These are phyloP conservation scores for Rugosomyces carneus DNA, from an alignment of 1,284 basidiomycete genomes.

Conservation along the genomic window DNA sequence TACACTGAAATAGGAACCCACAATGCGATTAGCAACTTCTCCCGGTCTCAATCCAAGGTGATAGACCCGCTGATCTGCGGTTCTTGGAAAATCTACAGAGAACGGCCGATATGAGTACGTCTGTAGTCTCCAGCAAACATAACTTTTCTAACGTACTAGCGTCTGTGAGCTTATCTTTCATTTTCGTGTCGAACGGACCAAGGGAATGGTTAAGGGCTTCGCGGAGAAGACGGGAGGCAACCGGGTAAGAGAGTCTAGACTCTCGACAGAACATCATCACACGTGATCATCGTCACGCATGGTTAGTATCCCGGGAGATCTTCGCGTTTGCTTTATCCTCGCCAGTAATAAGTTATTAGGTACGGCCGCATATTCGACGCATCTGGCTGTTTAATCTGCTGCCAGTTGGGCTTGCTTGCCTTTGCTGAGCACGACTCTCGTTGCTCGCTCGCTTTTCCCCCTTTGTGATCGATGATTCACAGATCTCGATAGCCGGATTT, in stretches of 20 bases:
- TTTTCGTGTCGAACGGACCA: constrained; percentile 18
- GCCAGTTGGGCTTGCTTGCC: too few species aligned
- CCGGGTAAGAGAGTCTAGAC: neutral
- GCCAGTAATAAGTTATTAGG: too few species aligned
- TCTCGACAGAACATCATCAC: neutral
- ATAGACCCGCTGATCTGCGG: constrained; percentile 65
- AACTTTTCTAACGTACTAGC: too few species aligned
- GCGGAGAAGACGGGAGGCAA: neutral
- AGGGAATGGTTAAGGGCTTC: neutral
- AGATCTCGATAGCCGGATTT: neutral
- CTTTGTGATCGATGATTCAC: neutral
- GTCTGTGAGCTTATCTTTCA: constrained; percentile 55
- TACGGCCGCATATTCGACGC: too few species aligned
- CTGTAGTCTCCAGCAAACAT: too few species aligned
- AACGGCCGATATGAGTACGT: too few species aligned
- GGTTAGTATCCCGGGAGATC: neutral
- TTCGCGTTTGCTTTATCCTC: neutral
- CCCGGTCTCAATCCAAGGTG: constrained; percentile 71
- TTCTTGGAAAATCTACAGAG: constrained; percentile 66
- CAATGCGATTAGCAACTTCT: constrained; percentile 79
- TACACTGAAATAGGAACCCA: constrained; percentile 29
- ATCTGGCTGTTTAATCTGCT: too few species aligned
- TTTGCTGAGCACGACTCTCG: too few species aligned
- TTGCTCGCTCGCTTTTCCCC: neutral
- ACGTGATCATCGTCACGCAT: neutral